A percentile compares a stretch with the other conserved stretches of the same genome.
phyloP scores from a whole-genome alignment of 306 rosid genomes.

The Pterocarpus santalinus region DNA sequence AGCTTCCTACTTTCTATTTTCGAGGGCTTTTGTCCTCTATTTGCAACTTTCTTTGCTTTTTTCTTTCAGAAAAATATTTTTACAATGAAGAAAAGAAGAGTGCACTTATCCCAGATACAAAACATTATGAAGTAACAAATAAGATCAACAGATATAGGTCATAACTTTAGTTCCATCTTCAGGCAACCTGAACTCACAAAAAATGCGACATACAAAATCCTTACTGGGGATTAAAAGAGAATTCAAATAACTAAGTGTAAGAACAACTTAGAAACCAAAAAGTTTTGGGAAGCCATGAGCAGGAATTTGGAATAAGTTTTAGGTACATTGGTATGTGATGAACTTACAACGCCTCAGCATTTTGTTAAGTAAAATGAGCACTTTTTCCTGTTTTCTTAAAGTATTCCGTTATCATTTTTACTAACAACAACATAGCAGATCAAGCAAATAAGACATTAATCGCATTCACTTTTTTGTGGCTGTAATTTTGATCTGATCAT shows the following conservation, averaged over 20 bases:
- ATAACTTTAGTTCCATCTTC: conserved; percentile 5
- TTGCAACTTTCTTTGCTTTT: neutral
- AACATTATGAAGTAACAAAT: neutral
- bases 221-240: neutral
- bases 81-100: neutral
- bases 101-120: neutral
- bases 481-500: conserved; percentile 6
- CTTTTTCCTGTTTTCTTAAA: neutral
- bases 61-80: conserved; percentile 19
- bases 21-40: neutral
- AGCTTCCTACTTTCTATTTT: conserved; percentile 1
- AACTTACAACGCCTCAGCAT: neutral
- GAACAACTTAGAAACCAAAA: conserved; percentile 8
- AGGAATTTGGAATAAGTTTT: conserved; percentile 5
- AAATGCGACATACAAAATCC: conserved; percentile 16
- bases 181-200: conserved; percentile 18
- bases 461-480: conserved; percentile 1
- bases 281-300: conserved; percentile 25
- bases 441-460: conserved; percentile 11
- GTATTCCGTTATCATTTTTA: neutral
- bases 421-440: neutral
- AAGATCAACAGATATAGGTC: conserved; percentile 27
- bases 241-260: neutral
- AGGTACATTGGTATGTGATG: neutral
- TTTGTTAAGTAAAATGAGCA: neutral